Conservation (phyloP, 2,329 filamentous ascomycete species). For the Rutstroemia sp. region DNA sequence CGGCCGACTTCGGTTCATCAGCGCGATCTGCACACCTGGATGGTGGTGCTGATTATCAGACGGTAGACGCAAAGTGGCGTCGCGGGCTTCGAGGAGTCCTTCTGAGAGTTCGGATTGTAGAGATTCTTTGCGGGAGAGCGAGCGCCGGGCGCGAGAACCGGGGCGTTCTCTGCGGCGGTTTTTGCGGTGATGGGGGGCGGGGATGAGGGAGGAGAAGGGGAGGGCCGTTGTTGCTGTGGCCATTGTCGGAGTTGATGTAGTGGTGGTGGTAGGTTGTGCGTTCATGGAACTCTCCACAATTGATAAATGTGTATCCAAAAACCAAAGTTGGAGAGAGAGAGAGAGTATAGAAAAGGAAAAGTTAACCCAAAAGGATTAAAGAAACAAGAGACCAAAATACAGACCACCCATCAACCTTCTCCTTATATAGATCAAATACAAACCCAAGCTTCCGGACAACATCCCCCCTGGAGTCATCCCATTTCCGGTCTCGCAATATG, state of each 20-base stretch:
- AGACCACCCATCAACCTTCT: too few relatives aligned
- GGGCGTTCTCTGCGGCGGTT: constrained; percentile 28
- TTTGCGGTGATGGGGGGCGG: constrained; percentile 19
- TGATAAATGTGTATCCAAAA: too few relatives aligned
- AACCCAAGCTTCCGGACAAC: too few relatives aligned
- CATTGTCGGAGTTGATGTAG: not conserved
- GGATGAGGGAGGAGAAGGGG: not conserved
- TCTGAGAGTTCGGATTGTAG: constrained; percentile 21
- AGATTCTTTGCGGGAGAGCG: constrained; percentile 21
- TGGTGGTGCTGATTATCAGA: constrained; percentile 11
- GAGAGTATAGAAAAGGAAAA: too few relatives aligned
- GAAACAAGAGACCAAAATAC: too few relatives aligned
- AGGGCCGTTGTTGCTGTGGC: not conserved
- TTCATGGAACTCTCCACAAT: too few relatives aligned
- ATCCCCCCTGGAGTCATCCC: too few relatives aligned
- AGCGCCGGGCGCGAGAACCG: constrained; percentile 26
- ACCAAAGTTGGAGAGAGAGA: too few relatives aligned
- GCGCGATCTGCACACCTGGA: not conserved
- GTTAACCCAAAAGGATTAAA: too few relatives aligned
- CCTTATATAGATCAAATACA: too few relatives aligned
- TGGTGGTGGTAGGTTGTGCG: not conserved
- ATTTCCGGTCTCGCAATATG: too few relatives aligned
- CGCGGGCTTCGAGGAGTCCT: constrained; percentile 23
- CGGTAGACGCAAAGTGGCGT: constrained; percentile 20
- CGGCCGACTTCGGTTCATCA: constrained; percentile 14